Base-by-base conservation (phyloP, 495 filamentous ascomycete species). In the Hypomontagnella submonticulosa region DNA sequence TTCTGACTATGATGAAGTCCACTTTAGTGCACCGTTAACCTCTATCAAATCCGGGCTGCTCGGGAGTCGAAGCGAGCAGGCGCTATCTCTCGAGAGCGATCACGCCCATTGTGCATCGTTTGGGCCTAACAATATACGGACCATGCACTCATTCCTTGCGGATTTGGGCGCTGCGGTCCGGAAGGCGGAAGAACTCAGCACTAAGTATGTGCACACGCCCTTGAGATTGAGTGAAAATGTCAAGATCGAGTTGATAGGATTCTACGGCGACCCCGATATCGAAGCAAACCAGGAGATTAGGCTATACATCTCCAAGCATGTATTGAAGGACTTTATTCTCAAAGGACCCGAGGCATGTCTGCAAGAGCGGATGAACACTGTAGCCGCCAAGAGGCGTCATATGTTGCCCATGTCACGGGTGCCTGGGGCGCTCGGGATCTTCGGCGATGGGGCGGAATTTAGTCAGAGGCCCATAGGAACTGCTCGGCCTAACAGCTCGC, bases 1-100 rank as follows among this genome's bases (percentile, higher is more conserved):
- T 2, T 55, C 56, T 7, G 63, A 68, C 4, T 43, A 56, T 33
- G 67, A 71, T 20, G 76, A 80, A 34, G 75, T 81, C 8, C 76
- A 80, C 61, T 79, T 80, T 57, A 81, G 81, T 37, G 86, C 85
- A 1, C 85, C 87, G 1, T 79, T 89, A 9, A 85, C 86, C 3
- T 88, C 87, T 0, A 87, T 88, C 56, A 83, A 86, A 47, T 88
- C 86, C 1, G 84, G 84, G 0, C 66, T 88, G 4, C 60, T 88
- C 5, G 80, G 82, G 10, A 74, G 86, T 27, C 79, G 85, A 44
- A 77, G 82, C 15, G 87, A 88, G 61, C 80, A 80, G 23, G 82
- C 84, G n/a, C 77, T 81, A 8, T 81, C 84, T 0, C 73, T 89
- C 20, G 81, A 85, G 12, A 84, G 81, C 41, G 82, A 87, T 38